These are phyloP conservation scores for Entomortierella lignicola DNA, from an alignment of 192 early-diverging fungal species.

Conservation along the genomic window DNA sequence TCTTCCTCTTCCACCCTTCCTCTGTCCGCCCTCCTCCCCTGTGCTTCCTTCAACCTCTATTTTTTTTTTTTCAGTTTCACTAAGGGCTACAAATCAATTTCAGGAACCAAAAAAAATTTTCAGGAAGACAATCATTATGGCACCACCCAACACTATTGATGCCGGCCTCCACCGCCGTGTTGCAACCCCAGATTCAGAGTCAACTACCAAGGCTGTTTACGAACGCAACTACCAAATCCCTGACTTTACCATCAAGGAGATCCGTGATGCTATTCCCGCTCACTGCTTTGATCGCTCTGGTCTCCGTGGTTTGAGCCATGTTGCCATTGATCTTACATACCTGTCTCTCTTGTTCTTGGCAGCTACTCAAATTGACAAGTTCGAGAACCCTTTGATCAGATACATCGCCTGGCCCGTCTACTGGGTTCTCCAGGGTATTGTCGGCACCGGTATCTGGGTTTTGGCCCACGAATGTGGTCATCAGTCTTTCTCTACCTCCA, in stretches of 20 bases:
- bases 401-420: constrained; percentile 79
- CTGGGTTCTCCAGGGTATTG: constrained; percentile 87
- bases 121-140: constrained; percentile 27
- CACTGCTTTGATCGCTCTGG: constrained; percentile 93
- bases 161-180: constrained; percentile 47
- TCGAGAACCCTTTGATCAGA: constrained; percentile 60
- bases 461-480: constrained; percentile 95
- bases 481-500: constrained; percentile 87
- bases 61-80: background rate
- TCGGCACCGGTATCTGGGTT: constrained; percentile 92
- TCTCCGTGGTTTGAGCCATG: constrained; percentile 81
- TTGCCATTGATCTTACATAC: constrained; percentile 80
- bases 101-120: constrained; percentile 34
- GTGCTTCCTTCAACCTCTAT: background rate
- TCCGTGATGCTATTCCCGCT: constrained; percentile 89
- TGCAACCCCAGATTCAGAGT: background rate
- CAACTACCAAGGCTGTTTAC: constrained; percentile 19
- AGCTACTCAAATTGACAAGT: constrained; percentile 75
- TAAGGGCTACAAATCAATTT: background rate
- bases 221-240: constrained; percentile 69
- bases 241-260: constrained; percentile 89
- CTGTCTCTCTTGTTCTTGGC: constrained; percentile 71
- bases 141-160: constrained; percentile 55
- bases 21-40: background rate
- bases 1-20: constrained; percentile 5